Conservation (phyloP, 768 basidiomycete genomes). For the Suillus fuscotomentosus region DNA sequence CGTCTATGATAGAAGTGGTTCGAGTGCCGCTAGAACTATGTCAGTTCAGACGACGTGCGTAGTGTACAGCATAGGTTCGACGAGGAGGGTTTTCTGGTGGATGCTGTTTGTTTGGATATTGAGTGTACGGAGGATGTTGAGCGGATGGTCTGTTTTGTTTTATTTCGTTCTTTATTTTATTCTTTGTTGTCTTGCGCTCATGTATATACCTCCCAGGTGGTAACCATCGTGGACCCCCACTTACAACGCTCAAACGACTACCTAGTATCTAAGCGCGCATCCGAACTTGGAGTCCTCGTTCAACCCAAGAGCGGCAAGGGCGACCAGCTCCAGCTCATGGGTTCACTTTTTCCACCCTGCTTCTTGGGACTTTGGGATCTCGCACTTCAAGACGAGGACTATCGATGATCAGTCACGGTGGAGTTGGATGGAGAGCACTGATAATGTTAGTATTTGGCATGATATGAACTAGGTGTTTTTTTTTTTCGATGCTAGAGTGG, state of each 20-base stretch:
- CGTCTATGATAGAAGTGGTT: too few species aligned
- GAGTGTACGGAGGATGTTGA: slow-evolving; percentile 86
- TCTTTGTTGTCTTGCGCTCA: neutral
- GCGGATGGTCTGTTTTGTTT: slow-evolving; percentile 61
- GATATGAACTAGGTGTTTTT: too few species aligned
- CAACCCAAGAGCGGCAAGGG: too few species aligned
- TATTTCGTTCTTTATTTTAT: neutral
- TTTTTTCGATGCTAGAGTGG: too few species aligned
- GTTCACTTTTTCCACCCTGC: too few species aligned
- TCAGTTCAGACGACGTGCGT: slow-evolving; percentile 80
- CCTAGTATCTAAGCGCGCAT: slow-evolving; percentile 63
- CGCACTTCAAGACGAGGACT: too few species aligned
- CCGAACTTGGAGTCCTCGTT: too few species aligned
- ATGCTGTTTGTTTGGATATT: slow-evolving; percentile 97
- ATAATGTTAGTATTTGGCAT: too few species aligned
- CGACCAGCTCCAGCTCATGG: too few species aligned
- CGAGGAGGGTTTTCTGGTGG: slow-evolving; percentile 91
- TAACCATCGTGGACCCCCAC: slow-evolving; percentile 96
- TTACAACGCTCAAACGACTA: slow-evolving; percentile 80
- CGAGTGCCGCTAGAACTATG: slow-evolving; percentile 96
- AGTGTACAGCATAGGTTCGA: slow-evolving; percentile 60
- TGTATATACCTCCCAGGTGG: slow-evolving; percentile 61
- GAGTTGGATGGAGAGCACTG: too few species aligned
- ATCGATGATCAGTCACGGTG: too few species aligned
- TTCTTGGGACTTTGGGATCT: too few species aligned